Evolutionary conservation across 345 rosid genomes (phyloP).

Genomic region (Garcia nutans): DNA sequence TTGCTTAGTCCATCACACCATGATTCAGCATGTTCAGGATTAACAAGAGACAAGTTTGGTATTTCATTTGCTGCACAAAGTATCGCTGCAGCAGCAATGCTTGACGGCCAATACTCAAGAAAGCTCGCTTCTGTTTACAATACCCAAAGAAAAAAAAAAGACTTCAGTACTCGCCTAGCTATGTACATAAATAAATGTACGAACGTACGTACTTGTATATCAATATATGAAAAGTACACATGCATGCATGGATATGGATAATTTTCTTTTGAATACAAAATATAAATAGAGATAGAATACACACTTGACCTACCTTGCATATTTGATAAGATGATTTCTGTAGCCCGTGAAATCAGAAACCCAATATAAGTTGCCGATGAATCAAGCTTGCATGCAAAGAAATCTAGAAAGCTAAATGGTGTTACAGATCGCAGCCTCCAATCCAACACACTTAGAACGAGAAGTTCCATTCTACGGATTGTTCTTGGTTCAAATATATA

Average conservation of each 20-base stretch:
- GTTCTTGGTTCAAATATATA: conserved; percentile 82
- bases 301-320: conserved; percentile 50
- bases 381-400: conserved; percentile 90
- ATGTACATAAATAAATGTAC: background rate
- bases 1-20: conserved; percentile 96
- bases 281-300: too few relatives aligned
- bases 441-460: conserved; percentile 71
- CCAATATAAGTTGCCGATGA: conserved; percentile 57
- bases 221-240: background rate
- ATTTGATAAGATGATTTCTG: conserved; percentile 73
- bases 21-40: conserved; percentile 76
- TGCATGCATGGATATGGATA: background rate
- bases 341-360: conserved; percentile 63
- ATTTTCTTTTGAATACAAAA: too few relatives aligned
- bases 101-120: conserved; percentile 82
- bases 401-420: conserved; percentile 73
- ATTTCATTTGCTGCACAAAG: conserved; percentile 80
- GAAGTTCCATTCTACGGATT: conserved; percentile 84
- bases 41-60: conserved; percentile 64
- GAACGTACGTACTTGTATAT: background rate
- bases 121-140: conserved; percentile 78
- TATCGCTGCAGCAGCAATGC: conserved; percentile 90
- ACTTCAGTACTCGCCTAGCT: background rate
- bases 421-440: conserved; percentile 97
- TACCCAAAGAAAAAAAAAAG: background rate